Base-by-base conservation (phyloP, 768 basidiomycete genomes). In the Lactarius vividus region DNA sequence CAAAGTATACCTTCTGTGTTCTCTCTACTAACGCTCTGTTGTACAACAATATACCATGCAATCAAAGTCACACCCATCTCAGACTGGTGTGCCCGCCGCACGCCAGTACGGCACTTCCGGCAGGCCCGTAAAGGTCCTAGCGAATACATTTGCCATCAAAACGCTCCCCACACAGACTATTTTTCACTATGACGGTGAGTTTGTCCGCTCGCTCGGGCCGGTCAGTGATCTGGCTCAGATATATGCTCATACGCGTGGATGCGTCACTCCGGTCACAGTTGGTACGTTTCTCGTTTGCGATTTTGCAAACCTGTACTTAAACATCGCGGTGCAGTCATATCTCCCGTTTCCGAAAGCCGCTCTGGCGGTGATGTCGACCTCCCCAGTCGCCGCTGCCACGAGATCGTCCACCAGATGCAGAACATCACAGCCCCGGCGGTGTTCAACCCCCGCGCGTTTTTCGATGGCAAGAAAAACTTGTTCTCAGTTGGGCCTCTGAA, bases 391-490 rank as follows among this genome's bases (percentile, higher is more conserved):
- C 67, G 67, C 18, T 60, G 59, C 6, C 67, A 68, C 8, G 64
- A 66, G 49, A 68, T 68, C 39, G 57, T 68, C 11, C 55, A 61
- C 28, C 64, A 61, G 7, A 11, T 68, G 39, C 67, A 68, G 28
- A 66, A 40, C 31, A 61, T 67, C 26, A 52, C 64, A 0, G 59
- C 49, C 2, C 67, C 67, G 0, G 33, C 57, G 0, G 59, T 68
- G 37, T 68, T 68, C 55, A 66, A 62, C 18, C 64, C 64, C 2
- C 67, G 67, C 31, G 67, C 64, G 1, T 66, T 66, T 31, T 68
- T 35, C 15, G 67, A 68, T 9, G 67, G 67, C 10, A 66, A 65
- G 65, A 68, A 68, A 35, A 68, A 68, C n/a, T 15, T 68, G 56
- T 68, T 61, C 52, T 61, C 67, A 8, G 67, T 39, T 55, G 64